Conservation (phyloP, 805 yeast genomes). For the Metschnikowia dekortorum region DNA sequence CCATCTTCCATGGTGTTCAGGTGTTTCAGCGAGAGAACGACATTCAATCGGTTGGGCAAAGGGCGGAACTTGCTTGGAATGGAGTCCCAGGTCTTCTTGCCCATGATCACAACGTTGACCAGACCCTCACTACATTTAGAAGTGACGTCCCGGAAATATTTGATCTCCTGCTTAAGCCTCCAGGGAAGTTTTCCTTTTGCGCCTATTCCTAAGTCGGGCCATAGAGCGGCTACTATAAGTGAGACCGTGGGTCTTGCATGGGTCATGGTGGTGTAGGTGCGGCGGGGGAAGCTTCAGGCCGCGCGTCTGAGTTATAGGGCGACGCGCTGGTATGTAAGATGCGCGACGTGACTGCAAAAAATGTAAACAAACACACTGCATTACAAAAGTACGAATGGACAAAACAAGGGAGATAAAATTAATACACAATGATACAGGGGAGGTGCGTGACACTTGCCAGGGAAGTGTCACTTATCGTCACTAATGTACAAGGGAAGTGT, state of each 20-base stretch:
- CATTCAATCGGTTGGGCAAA: slow-evolving; percentile 66
- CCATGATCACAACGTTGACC: slow-evolving; percentile 87
- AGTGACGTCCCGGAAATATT: slow-evolving; percentile 76
- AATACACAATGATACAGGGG: slow-evolving; percentile 2
- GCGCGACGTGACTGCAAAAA: slow-evolving; percentile 1
- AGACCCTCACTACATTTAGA: slow-evolving; percentile 31
- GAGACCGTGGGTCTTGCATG: slow-evolving; percentile 23
- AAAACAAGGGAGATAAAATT: not conserved
- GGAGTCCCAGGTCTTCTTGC: slow-evolving; percentile 93
- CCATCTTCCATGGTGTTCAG: slow-evolving; percentile 19
- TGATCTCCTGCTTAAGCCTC: slow-evolving; percentile 80
- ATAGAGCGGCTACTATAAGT: slow-evolving; percentile 79
- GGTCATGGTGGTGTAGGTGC: slow-evolving; percentile 2
- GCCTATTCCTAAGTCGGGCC: slow-evolving; percentile 84
- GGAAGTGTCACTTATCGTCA: not conserved
- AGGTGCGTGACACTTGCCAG: not conserved
- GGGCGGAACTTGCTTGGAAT: slow-evolving; percentile 86
- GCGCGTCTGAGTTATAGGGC: not conserved
- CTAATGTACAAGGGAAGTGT: slow-evolving; percentile 12
- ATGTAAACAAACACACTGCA: not conserved
- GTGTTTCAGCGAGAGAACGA: slow-evolving; percentile 59
- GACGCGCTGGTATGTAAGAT: slow-evolving; percentile 5
- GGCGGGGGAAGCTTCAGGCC: not conserved
- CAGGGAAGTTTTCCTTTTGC: slow-evolving; percentile 79
- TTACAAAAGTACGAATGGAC: not conserved